These are phyloP conservation scores for Peribolospora baueri DNA, from an alignment of 768 basidiomycete species.

Conservation along the genomic window DNA sequence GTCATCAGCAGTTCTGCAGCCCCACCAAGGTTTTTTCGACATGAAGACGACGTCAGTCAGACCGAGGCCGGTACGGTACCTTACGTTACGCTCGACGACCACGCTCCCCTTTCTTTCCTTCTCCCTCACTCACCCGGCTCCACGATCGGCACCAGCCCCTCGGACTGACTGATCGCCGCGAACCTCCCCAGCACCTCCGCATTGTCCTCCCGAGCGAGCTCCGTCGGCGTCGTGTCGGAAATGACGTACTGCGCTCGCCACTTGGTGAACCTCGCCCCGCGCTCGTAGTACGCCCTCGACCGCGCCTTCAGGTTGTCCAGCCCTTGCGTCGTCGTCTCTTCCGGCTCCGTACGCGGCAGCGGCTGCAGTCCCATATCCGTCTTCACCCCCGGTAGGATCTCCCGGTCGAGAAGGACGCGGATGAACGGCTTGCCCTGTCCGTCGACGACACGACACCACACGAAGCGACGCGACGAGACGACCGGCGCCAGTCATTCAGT, in stretches of 20 bases:
- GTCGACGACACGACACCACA: too few species aligned
- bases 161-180: slow-evolving; percentile 29
- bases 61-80: too few species aligned
- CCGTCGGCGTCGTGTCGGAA: slow-evolving; percentile 1
- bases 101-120: too few species aligned
- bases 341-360: not conserved
- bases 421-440: not conserved
- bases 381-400: slow-evolving; percentile 2
- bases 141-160: slow-evolving; percentile 3
- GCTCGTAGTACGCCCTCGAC: slow-evolving; percentile 1
- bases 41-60: too few species aligned
- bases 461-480: too few species aligned
- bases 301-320: slow-evolving; percentile 2
- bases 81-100: too few species aligned
- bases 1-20: not conserved
- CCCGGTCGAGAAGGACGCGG: not conserved
- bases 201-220: slow-evolving; percentile 1
- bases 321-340: slow-evolving; percentile 4
- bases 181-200: slow-evolving; percentile 22
- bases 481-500: too few species aligned
- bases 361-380: slow-evolving; percentile 2
- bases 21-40: too few species aligned
- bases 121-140: not conserved
- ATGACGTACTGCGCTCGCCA: slow-evolving; percentile 3
- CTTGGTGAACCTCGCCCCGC: slow-evolving; percentile 4